Base-by-base conservation (phyloP, 495 filamentous ascomycete genomes). In the Podospora pseudoanserina region DNA sequence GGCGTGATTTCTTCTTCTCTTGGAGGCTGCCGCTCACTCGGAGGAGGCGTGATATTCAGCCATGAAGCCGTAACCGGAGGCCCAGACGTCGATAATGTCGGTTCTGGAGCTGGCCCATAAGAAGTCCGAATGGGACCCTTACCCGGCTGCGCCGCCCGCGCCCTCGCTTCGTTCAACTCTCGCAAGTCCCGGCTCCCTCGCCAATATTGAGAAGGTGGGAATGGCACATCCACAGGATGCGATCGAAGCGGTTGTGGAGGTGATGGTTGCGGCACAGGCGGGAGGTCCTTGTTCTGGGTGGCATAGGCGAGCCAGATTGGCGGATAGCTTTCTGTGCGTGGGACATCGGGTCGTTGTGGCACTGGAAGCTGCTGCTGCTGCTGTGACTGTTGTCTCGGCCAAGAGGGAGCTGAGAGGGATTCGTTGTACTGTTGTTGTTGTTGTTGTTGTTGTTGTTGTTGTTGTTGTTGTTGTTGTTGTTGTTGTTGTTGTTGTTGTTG, bases 81-180 rank as follows among this genome's bases (percentile, higher is more conserved):
- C 32, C 11, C 15, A 16, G 26, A 28, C 13, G 59, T 26, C 26
- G 59, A 32, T 53, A 32, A n/a, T 9, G 19, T 64, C 11, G 62
- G 56, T 7, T 34, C 44, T 60, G 71, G 73, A n/a, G 67, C 69
- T 4, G 71, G 69, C 0, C 69, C 69, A 64, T 71, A 70, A 11
- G 70, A 72, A 2, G 68, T 71, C 13, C 59, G 23, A 18, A 58
- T 32, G 5, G 67, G 63, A 1, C 65, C 26, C 5, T 19, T 64
- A 0, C 71, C 70, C 2, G 60, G 49, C 28, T 71, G 32, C 1
- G 58, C 44, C 20, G 69, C 67, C 1, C 69, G 61, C 2, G 71
- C 71, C 11, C 74, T 67, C 32, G 74, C 74, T n/a, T 69, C 60
- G 13, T 34, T 64, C 0, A 75, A 68, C 18, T 76, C 74, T 59